Evolutionary conservation across 345 rosid genomes (phyloP), one percentile per base, ranked within the genome.

Genomic region (Pistacia vera): DNA sequence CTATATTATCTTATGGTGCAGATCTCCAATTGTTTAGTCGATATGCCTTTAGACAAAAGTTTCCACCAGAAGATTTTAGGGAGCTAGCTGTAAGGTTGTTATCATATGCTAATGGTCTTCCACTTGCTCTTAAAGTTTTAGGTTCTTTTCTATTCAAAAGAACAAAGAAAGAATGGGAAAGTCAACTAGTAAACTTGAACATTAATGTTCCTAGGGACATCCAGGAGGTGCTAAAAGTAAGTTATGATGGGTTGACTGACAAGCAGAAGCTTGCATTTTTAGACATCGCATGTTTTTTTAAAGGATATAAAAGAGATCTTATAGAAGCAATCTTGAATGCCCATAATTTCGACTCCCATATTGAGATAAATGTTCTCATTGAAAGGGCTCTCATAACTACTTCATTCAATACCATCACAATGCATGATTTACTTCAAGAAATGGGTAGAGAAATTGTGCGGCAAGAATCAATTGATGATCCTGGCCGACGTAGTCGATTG

Each of bases 401-500:
- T 11, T 51, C 55, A 5, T 22, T 63, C 20, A 59, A 80, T 5
- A 69, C 46, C 17, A 56, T 84, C 0, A 46, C 74, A 49, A 81
- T 86, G 84, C 86, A 86, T 74, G 86, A 84, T 78, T 76, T 51
- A 10, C 55, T 51, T 51, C 16, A 51, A 51, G 55, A 22, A 22
- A 22, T 22, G 22, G 22, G 22, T 22, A 22, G 22, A 22, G 22
- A 22, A 22, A 22, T 22, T 22, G 22, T 22, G 22, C 22, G 22
- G 22, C 22, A 22, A 22, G 22, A 22, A 22, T 22, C 22, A 22
- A 22, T 22, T 22, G 22, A 22, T 22, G 22, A 22, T 22, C 22
- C 22, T 22, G 22, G 22, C 22, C 22, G 22, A 22, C 22, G 22
- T 22, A 22, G 22, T 22, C 22, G 22, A 22, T 22, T 22, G 22